Base-by-base conservation (phyloP, 768 basidiomycete genomes). In the Russula lepida region DNA sequence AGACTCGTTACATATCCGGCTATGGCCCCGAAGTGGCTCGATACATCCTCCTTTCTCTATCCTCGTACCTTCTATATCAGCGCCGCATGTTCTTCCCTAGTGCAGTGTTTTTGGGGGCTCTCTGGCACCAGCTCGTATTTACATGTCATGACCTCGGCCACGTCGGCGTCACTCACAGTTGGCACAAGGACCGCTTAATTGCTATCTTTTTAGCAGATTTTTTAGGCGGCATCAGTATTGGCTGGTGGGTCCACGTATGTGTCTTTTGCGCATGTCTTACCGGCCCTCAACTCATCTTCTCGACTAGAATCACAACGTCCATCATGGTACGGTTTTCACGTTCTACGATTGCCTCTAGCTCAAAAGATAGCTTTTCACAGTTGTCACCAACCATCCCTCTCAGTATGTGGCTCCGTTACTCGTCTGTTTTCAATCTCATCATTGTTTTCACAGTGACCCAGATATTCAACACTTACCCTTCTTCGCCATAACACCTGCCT, bases 231-330 rank as follows among this genome's bases (percentile, higher is more conserved):
- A 76, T 99, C 56, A 97, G 94, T 70, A 80, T 97, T 25, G 92
- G 94, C 43, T 99, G 97, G 97, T 99, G 95, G 95, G 90, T 92
- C 43, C 82, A 94, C 71, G 94, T 95, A 68, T 76, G 93, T 84
- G 17, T 37, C n/a, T n/a, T 25, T 13, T 5, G 33, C 27, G 13
- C 30, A 19, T 35, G 27, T n/a, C 32, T 58, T 12, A 46, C 59
- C n/a, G 60, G 54, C 2, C 54, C 41, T 60, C 54, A 41, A 27
- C 33, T 17, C 35, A 44, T 32, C n/a, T 28, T 56, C 35, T 65
- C 33, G 32, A 35, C 59, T 64, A 92, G 89, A 92, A 89, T 70
- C 97, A 99, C 71, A 97, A 98, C 68, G 85, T 95, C 50, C 95
- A 98, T 76, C 95, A 98, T 74, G 78, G 93, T 93, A 70, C 78